Percentiles rank a stretch among this genome's conserved stretches.
phyloP scores from a whole-genome alignment of 2,329 filamentous ascomycete genomes.

The Hymenoscyphus scutula region DNA sequence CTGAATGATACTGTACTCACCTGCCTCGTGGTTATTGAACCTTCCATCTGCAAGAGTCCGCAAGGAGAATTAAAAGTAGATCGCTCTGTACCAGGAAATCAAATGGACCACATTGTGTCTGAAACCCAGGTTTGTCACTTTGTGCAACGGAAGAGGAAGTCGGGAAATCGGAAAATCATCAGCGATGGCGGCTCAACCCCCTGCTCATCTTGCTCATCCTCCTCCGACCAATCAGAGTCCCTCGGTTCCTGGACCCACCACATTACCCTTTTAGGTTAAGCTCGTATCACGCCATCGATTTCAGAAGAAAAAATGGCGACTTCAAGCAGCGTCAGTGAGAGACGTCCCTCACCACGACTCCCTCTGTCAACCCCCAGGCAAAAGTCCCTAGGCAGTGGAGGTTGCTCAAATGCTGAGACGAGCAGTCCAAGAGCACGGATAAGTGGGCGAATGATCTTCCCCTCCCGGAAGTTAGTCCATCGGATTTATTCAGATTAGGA shows the following conservation, averaged over 20 bases:
- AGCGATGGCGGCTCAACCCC: too few relatives aligned
- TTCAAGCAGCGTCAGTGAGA: slow-evolving; percentile 5
- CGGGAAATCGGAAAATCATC: background rate
- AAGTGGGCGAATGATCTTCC: too few relatives aligned
- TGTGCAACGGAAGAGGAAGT: background rate
- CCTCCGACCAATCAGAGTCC: background rate
- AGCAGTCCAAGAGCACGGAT: too few relatives aligned
- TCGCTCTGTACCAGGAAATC: background rate
- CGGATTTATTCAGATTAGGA: background rate
- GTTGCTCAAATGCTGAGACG: too few relatives aligned
- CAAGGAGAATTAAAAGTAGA: too few relatives aligned
- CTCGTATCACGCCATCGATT: too few relatives aligned
- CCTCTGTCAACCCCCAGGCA: too few relatives aligned
- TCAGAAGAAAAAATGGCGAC: slow-evolving; percentile 18
- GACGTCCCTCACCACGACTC: background rate
- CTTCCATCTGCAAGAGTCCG: background rate
- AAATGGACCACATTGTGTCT: background rate
- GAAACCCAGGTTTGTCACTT: background rate
- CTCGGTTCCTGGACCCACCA: background rate
- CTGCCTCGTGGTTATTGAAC: background rate
- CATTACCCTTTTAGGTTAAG: too few relatives aligned
- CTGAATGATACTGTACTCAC: background rate
- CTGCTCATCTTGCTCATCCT: too few relatives aligned
- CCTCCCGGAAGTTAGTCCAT: background rate
- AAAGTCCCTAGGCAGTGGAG: too few relatives aligned